These are phyloP conservation scores for Bifiguratus adelaidae DNA, from an alignment of 192 early-diverging fungal species.

Conservation along the genomic window DNA sequence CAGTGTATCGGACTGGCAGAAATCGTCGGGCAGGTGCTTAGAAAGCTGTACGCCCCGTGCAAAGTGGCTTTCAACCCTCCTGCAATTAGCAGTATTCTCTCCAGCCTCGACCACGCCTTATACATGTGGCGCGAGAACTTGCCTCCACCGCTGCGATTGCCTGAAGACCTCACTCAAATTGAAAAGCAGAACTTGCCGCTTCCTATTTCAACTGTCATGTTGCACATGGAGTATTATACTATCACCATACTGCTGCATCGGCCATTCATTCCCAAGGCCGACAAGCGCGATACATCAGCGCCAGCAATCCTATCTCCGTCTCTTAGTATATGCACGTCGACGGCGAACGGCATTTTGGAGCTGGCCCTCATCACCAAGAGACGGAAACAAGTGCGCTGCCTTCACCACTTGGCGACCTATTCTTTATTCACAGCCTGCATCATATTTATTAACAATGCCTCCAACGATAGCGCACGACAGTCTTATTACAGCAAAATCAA, in stretches of 20 bases:
- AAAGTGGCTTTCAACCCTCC: constrained; percentile 11
- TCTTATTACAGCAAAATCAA: constrained; percentile 20
- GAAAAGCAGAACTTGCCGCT: constrained; percentile 10
- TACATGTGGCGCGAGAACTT: constrained; percentile 27
- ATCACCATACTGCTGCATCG: constrained; percentile 38
- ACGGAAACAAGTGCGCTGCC: constrained; percentile 6
- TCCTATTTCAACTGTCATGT: constrained; percentile 4
- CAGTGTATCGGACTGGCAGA: constrained; percentile 27
- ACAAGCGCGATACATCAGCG: too few relatives aligned
- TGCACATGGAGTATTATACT: constrained; percentile 39
- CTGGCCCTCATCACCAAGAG: constrained; percentile 13
- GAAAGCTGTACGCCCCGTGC: constrained; percentile 36
- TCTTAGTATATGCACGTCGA: constrained; percentile 10
- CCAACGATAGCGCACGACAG: constrained; percentile 1
- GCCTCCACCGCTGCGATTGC: constrained; percentile 28
- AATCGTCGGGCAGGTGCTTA: constrained; percentile 38
- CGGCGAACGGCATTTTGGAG: constrained; percentile 9
- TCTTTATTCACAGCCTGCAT: constrained; percentile 22
- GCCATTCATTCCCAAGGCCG: constrained; percentile 29
- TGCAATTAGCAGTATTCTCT: constrained; percentile 13
- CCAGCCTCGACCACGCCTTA: constrained; percentile 11
- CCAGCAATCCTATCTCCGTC: constrained; percentile 12
- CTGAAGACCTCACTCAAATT: too few relatives aligned
- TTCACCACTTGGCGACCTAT: constrained; percentile 10
- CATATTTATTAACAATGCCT: constrained; percentile 17